These are phyloP conservation scores for Juncus effusus DNA, from an alignment of 176 grass and related monocot genomes.

Conservation along the genomic window DNA sequence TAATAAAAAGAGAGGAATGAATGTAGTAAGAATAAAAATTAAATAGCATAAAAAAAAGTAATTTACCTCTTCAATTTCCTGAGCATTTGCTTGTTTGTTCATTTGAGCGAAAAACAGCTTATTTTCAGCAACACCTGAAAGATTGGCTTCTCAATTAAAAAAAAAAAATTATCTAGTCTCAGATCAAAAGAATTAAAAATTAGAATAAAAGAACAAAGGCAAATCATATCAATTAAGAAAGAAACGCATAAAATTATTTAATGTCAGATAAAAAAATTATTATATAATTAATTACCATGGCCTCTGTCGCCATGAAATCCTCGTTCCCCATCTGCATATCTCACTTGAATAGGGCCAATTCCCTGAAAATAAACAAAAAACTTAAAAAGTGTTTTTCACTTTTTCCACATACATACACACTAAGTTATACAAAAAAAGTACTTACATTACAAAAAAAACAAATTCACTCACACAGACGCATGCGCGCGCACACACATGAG, in stretches of 20 bases:
- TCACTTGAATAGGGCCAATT: slow-evolving; percentile 82
- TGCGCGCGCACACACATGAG: too few species aligned
- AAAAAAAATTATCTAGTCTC: not conserved
- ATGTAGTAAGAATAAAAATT: not conserved
- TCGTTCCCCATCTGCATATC: slow-evolving; percentile 96
- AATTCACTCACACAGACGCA: too few species aligned
- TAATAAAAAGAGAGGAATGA: too few species aligned
- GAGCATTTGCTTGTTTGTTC: slow-evolving; percentile 79
- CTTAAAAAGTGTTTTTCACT: too few species aligned
- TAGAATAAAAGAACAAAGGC: too few species aligned
- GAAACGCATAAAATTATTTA: not conserved
- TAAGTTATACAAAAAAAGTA: too few species aligned
- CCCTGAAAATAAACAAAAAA: slow-evolving; percentile 36
- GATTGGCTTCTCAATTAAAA: slow-evolving; percentile 29
- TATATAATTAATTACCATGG: too few species aligned
- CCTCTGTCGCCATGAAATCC: slow-evolving; percentile 56
- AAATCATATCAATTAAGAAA: not conserved
- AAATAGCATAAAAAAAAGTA: not conserved
- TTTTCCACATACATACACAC: too few species aligned
- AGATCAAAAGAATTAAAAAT: too few species aligned
- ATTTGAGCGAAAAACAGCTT: slow-evolving; percentile 95
- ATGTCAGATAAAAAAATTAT: too few species aligned
- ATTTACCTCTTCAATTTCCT: slow-evolving; percentile 90
- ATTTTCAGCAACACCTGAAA: slow-evolving; percentile 63
- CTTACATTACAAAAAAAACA: too few species aligned